Conservation (phyloP, 805 yeast species). For the Starmerella potacharoeniae region DNA sequence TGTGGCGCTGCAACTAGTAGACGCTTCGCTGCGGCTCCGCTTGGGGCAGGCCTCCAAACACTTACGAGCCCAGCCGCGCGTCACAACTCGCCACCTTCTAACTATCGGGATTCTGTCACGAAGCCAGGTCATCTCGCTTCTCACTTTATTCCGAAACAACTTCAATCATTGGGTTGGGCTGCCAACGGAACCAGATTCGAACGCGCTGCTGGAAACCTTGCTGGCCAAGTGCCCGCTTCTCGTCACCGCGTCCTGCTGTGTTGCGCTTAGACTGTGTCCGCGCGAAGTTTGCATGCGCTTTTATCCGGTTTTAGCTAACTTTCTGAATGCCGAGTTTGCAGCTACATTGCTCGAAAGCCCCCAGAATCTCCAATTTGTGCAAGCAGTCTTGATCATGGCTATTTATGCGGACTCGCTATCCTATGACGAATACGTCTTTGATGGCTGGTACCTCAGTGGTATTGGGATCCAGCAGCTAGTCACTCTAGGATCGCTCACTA, state of each 20-base stretch:
- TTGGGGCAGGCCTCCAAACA: slow-evolving; percentile 10
- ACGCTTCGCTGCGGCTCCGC: neutral
- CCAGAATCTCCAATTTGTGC: slow-evolving; percentile 48
- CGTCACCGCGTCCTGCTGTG: slow-evolving; percentile 54
- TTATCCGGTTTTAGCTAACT: slow-evolving; percentile 36
- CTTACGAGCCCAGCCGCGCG: slow-evolving; percentile 2
- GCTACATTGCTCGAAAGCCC: slow-evolving; percentile 35
- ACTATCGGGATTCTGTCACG: slow-evolving; percentile 39
- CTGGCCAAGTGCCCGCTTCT: slow-evolving; percentile 44
- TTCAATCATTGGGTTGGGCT: slow-evolving; percentile 73
- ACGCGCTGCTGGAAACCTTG: slow-evolving; percentile 39
- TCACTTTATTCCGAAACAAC: slow-evolving; percentile 50
- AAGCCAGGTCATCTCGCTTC: slow-evolving; percentile 39
- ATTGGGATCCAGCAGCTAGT: slow-evolving; percentile 51
- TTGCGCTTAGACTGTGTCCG: slow-evolving; percentile 45
- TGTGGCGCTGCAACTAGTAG: slow-evolving; percentile 6
- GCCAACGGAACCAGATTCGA: slow-evolving; percentile 41
- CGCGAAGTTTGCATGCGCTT: slow-evolving; percentile 33
- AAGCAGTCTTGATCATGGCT: slow-evolving; percentile 53
- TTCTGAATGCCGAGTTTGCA: slow-evolving; percentile 42
- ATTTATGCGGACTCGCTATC: slow-evolving; percentile 55
- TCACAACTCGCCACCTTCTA: slow-evolving; percentile 32
- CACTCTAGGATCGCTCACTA: slow-evolving; percentile 56
- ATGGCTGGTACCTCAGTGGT: slow-evolving; percentile 61
- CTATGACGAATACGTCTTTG: slow-evolving; percentile 41